Conservation (phyloP, 1,284 basidiomycete genomes). For the Cutaneotrichosporon sp. region DNA sequence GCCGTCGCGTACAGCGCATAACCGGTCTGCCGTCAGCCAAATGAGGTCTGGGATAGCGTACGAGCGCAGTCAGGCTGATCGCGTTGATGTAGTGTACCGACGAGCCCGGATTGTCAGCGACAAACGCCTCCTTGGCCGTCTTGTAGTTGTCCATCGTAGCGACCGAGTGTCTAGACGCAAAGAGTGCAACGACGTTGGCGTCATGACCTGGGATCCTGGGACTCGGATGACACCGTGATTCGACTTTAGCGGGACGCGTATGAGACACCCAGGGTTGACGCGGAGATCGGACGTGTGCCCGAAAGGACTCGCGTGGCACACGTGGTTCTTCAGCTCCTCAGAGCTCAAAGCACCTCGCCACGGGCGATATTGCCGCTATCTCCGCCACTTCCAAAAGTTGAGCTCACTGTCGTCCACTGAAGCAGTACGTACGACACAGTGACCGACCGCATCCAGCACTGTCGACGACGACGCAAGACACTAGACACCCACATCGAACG, state of each 20-base stretch:
- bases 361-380: not conserved
- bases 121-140: conserved; percentile 76
- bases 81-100: conserved; percentile 68
- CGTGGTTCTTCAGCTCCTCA: too few species aligned
- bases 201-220: not conserved
- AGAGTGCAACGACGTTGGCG: too few species aligned
- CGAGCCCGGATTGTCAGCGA: conserved; percentile 72
- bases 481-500: conserved; percentile 3
- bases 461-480: not conserved
- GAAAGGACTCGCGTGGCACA: too few species aligned
- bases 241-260: not conserved
- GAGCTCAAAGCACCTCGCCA: too few species aligned
- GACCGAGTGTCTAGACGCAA: not conserved
- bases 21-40: conserved; percentile 54
- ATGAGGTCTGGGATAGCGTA: conserved; percentile 49
- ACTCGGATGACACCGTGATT: not conserved
- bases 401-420: too few species aligned
- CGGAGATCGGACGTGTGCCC: too few species aligned
- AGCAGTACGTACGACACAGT: too few species aligned
- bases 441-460: not conserved
- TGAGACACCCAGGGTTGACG: too few species aligned
- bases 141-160: conserved; percentile 59
- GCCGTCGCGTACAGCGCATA: conserved; percentile 63
- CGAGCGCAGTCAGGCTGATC: conserved; percentile 65
- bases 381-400: conserved; percentile 1